Evolutionary conservation across 2,329 filamentous ascomycete species (phyloP), one percentile per base, ranked within the genome.

Genomic region (Aspergillus piperis): DNA sequence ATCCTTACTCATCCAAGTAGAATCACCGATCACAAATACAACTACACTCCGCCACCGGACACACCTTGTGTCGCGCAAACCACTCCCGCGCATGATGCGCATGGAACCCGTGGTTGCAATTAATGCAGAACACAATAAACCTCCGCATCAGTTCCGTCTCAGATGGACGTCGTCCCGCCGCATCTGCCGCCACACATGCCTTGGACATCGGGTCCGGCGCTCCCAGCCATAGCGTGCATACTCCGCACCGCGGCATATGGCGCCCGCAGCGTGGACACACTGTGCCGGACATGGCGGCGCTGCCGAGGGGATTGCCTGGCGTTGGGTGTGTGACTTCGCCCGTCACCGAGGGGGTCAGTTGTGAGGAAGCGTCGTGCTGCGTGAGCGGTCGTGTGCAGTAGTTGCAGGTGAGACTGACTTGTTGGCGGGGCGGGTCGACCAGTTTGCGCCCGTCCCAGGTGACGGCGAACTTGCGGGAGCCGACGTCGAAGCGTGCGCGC

Each of bases 41-140:
- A 51, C 65, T 75, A 60, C 76, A 78, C 50, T 78, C 76, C 5
- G 76, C 71, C 17, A 78, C 75, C 1, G 76, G 75, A 62, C 76
- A 78, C 8, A 77, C 70, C 52, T 70, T 73, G 61, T 77, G 75
- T 27, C 67, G 71, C 44, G 62, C 66, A 58, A 88, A 89, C 86
- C 86, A 89, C 62, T 83, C 80, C 64, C 80, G 75, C 10, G 86
- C 86, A 77, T 88, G 86, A 71, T 86, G 78, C 3, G 83, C 85
- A 75, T 89, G 86, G 65, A 84, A 87, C 0, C 85, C 86, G 76
- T 89, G 86, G 65, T 83, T 84, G 70, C 86, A 89, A 61, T 79
- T 82, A 65, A 85, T 83, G 68, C 86, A 89, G 67, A 88, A 86
- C 4, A 83, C 82, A 64, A 87, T 79, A 66, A 86, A 82, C 56